Evolutionary conservation across 805 yeast genomes (phyloP).

Genomic region (Ogataea pignaliae): DNA sequence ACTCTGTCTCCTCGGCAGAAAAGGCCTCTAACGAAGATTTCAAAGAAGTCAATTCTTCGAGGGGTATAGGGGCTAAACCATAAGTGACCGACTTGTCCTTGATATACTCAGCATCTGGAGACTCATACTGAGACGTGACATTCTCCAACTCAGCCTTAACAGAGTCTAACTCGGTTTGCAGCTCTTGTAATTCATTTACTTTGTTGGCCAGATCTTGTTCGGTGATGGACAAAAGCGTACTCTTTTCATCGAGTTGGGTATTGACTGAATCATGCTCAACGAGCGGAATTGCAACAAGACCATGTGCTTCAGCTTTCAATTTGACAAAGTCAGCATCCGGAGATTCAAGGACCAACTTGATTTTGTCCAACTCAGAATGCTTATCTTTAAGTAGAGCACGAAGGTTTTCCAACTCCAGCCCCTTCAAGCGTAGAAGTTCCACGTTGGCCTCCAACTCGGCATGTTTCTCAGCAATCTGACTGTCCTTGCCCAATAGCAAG

Average conservation of each 20-base stretch:
- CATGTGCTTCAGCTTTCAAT: conserved; percentile 12
- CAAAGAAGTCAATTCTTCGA: conserved; percentile 9
- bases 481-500: not conserved
- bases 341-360: conserved; percentile 7
- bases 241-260: not conserved
- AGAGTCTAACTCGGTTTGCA: not conserved
- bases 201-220: not conserved
- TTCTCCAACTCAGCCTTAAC: conserved; percentile 6
- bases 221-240: no score
- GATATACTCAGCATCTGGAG: conserved; percentile 20
- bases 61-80: conserved; percentile 16
- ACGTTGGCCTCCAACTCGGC: no score
- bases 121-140: conserved; percentile 5
- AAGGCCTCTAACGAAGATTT: not conserved
- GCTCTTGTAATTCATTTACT: not conserved
- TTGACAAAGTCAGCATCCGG: conserved; percentile 20
- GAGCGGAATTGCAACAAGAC: conserved; percentile 17
- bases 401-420: no score
- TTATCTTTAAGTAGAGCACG: not conserved
- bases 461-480: no score
- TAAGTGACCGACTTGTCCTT: conserved; percentile 13
- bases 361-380: not conserved
- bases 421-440: no score
- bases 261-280: conserved; percentile 11
- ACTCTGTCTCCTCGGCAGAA: no score